Percentiles rank a stretch among this genome's conserved stretches.
Conservation (phyloP, 345 rosid genomes). For the Heritiera fomes region DNA sequence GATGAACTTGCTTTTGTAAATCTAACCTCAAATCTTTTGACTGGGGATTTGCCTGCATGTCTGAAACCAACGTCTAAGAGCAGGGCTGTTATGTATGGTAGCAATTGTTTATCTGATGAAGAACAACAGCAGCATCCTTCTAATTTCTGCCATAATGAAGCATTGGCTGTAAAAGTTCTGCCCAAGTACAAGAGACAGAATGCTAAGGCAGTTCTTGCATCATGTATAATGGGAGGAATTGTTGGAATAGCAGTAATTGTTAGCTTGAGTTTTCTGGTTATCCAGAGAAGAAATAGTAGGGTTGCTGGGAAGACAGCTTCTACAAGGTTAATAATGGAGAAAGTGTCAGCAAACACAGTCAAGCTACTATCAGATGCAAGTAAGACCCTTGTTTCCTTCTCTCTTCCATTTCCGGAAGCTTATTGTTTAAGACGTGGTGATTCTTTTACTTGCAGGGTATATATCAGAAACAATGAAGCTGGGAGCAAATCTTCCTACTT, state of each 20-base stretch:
- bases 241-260: slow-evolving; percentile 39
- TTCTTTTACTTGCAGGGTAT: slow-evolving; percentile 35
- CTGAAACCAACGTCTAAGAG: slow-evolving; percentile 25
- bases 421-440: not conserved
- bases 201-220: slow-evolving; percentile 36
- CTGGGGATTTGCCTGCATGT: slow-evolving; percentile 61
- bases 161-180: slow-evolving; percentile 53
- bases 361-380: slow-evolving; percentile 71
- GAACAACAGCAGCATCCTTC: slow-evolving; percentile 48
- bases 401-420: not conserved
- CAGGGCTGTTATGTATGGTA: slow-evolving; percentile 33
- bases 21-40: slow-evolving; percentile 55
- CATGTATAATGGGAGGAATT: slow-evolving; percentile 47
- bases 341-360: slow-evolving; percentile 37
- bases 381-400: slow-evolving; percentile 28
- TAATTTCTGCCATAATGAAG: slow-evolving; percentile 51
- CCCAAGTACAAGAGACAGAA: slow-evolving; percentile 33
- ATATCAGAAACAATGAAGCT: slow-evolving; percentile 70
- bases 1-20: slow-evolving; percentile 42
- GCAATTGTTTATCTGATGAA: slow-evolving; percentile 49
- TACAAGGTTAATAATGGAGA: slow-evolving; percentile 34
- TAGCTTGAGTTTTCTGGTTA: slow-evolving; percentile 32
- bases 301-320: slow-evolving; percentile 19
- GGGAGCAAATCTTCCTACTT: slow-evolving; percentile 56
- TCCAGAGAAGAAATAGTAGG: slow-evolving; percentile 25